These are phyloP conservation scores for Ophiostoma sp. DNA, from an alignment of 2,329 filamentous ascomycete genomes.

Conservation along the genomic window DNA sequence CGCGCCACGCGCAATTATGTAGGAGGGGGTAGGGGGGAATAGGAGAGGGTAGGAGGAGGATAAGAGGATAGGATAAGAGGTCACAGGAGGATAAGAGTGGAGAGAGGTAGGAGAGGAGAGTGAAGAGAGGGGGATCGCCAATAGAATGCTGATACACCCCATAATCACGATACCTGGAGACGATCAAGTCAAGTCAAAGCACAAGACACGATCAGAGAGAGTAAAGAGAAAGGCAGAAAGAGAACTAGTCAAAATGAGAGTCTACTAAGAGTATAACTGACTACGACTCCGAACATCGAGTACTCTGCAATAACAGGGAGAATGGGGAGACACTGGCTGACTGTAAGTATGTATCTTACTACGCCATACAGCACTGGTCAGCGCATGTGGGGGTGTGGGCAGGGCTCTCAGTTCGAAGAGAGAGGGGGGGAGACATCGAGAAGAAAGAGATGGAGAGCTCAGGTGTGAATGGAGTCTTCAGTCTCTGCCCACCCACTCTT, in stretches of 20 bases:
- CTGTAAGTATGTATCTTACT: too few relatives aligned
- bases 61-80: not conserved
- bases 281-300: not conserved
- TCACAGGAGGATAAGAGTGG: not conserved
- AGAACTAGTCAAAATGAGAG: not conserved
- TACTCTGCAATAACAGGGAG: too few relatives aligned
- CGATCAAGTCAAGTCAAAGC: not conserved
- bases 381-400: not conserved
- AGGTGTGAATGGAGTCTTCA: not conserved
- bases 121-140: not conserved
- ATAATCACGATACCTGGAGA: slow-evolving; percentile 5
- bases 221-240: not conserved
- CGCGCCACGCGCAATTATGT: slow-evolving; percentile 10
- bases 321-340: too few relatives aligned
- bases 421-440: not conserved
- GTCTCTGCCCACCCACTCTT: not conserved
- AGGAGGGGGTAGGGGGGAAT: not conserved
- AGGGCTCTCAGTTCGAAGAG: not conserved
- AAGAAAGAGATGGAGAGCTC: not conserved
- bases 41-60: not conserved
- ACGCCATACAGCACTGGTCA: too few relatives aligned
- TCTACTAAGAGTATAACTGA: not conserved
- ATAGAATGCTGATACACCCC: not conserved
- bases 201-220: not conserved
- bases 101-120: not conserved